Evolutionary conservation across 2,329 filamentous ascomycete genomes (phyloP), one percentile per base, ranked within the genome.

Genomic region (Trichoderma polysporum): DNA sequence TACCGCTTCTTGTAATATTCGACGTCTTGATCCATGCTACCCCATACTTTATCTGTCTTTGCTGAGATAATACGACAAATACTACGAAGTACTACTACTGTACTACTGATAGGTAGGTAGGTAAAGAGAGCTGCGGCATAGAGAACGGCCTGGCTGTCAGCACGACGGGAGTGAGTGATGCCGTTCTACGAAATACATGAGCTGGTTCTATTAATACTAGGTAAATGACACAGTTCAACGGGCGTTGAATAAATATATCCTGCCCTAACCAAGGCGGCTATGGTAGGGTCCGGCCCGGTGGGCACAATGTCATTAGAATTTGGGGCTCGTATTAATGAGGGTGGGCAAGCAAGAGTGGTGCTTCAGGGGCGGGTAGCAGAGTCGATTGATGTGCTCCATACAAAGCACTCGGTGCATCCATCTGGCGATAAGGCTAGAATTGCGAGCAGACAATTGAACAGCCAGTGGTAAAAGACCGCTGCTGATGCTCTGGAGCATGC

Each of bases 321-420:
- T 47, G 49, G 60, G 37, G 50, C 60, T 64, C 60, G 60, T 64
- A 64, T 64, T 56, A 41, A 64, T 25, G 59, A 64, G 60, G 60
- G 60, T 56, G 60, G 60, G 50, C 60, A 35, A 56, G 50, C n/a
- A n/a, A 54, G 37, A 64, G 60, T 45, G 19, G 57, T 13, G 33
- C 60, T 53, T 63, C 60, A 63, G 60, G 60, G 60, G 60, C 49
- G 25, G 50, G 60, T 54, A 63, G 35, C 31, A 62, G 45, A 61
- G 33, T 49, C 52, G 17, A 33, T 50, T 52, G 58, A 45, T 60
- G 27, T 47, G 57, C 31, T 22, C 41, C 47, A 27, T 50, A 50
- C 47, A 19, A 45, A 45, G 56, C 29, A 54, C 52, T 35, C 7
- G 52, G n/a, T 45, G n/a, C 49, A 52, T 52, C 25, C 49, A 52